Base-by-base conservation (phyloP, 495 filamentous ascomycete genomes). In the Peziza echinospora region DNA sequence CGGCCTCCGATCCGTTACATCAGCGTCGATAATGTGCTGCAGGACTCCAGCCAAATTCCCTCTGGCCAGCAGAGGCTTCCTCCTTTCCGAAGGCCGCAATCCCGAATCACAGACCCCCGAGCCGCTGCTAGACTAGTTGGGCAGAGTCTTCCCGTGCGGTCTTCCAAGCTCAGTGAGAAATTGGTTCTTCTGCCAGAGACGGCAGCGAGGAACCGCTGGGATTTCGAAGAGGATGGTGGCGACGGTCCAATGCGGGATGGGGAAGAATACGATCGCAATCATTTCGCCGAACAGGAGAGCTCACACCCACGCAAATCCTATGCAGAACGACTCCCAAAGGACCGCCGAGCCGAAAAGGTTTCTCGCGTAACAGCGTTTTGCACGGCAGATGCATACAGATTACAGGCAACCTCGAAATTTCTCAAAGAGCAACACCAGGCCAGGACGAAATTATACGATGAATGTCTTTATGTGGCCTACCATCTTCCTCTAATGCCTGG, bases 401-500 rank as follows among this genome's bases (percentile, higher is more conserved):
- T 92, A 67, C 78, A 79, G 54, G 72, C 77, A 22, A 80, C 84
- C 34, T 83, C 84, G 17, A 72, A 80, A 41, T 99, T 99, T 64
- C 70, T 93, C 26, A 82, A 79, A 58, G 82, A 78, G 41, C 75
- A 75, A 57, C 89, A 99, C 69, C 78, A 78, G n/a, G 91, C 84
- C 0, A 75, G 82, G 64, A 92, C 86, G 34, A 99, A 99, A 62
- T 70, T 96, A n/a, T 99, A 99, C 61, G 91, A 96, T 62, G 91
- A 99, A 58, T 96, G 91, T 57, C 68, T 99, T 17, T 99, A 99
- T 55, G 80, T 76, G 5, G 89, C 87, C 24, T 99, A 96, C 62
- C 86, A 96, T 64, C 65, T 93, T 22, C 89, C 89, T 7, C 61
- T 99, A 43, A 64, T 96, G 43, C 78, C 80, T 5, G 91, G 89